Evolutionary conservation across 176 grass and related monocot genomes (phyloP).

Genomic region (Avena eriantha): DNA sequence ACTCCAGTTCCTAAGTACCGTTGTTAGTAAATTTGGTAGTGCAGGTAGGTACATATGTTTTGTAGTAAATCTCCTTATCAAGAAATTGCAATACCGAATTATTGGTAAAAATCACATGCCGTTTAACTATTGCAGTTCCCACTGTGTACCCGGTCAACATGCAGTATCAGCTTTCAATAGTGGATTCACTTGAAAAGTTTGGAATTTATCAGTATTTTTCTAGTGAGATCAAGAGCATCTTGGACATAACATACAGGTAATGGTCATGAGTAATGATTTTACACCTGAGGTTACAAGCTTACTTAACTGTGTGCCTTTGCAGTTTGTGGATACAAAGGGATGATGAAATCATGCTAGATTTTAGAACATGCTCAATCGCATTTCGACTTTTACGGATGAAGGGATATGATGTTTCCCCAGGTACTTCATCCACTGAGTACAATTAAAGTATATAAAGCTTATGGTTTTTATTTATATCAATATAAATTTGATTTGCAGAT

Average conservation of each 20-base stretch:
- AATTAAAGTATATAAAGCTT: background rate
- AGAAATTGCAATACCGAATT: background rate
- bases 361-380: conserved; percentile 64
- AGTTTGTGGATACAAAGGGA: conserved; percentile 74
- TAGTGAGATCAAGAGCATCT: conserved; percentile 59
- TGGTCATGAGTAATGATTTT: conserved; percentile 6
- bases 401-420: conserved; percentile 69
- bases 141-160: conserved; percentile 49
- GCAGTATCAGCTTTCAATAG: conserved; percentile 54
- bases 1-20: conserved; percentile 62
- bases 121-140: conserved; percentile 52
- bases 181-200: conserved; percentile 67
- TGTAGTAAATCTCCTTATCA: background rate
- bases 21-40: conserved; percentile 57
- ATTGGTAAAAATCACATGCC: background rate
- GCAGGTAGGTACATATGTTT: conserved; percentile 47
- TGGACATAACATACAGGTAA: conserved; percentile 72
- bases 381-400: conserved; percentile 79
- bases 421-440: conserved; percentile 26
- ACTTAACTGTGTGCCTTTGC: conserved; percentile 34
- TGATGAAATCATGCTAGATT: conserved; percentile 60
- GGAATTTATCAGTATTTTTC: conserved; percentile 65
- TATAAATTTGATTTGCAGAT: conserved; percentile 44
- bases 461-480: too few species aligned
- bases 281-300: background rate